Percentiles rank a stretch among this genome's conserved stretches.
These are phyloP conservation scores for Microdochium bolleyi DNA, from an alignment of 2,329 filamentous ascomycete species.

Conservation along the genomic window DNA sequence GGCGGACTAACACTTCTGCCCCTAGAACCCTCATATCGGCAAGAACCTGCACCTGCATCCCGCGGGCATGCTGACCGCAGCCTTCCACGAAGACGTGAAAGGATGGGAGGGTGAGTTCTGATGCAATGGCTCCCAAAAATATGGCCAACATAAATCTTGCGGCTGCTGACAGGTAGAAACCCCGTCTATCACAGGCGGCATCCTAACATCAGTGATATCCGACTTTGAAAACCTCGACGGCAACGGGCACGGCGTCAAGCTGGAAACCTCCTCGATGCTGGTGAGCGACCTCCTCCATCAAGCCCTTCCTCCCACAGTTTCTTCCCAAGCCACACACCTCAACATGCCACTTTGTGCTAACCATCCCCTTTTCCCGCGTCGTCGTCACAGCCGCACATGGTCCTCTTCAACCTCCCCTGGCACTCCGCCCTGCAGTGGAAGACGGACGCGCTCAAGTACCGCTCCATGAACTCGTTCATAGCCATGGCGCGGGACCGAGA, in stretches of 20 bases:
- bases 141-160: too few species aligned
- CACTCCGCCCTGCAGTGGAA: slow-evolving; percentile 63
- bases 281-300: slow-evolving; percentile 23
- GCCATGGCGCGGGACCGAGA: slow-evolving; percentile 69
- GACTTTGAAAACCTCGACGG: slow-evolving; percentile 77
- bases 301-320: background rate
- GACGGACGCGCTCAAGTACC: slow-evolving; percentile 58
- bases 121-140: background rate
- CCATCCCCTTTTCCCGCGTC: background rate
- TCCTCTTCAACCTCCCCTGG: slow-evolving; percentile 60
- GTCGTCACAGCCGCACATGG: slow-evolving; percentile 49
- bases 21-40: slow-evolving; percentile 70
- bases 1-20: background rate
- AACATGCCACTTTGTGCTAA: background rate
- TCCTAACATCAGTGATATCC: slow-evolving; percentile 70
- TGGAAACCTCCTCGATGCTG: slow-evolving; percentile 69
- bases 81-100: slow-evolving; percentile 63
- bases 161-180: too few species aligned
- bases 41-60: slow-evolving; percentile 78
- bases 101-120: slow-evolving; percentile 52
- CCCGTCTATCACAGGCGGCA: slow-evolving; percentile 46
- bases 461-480: slow-evolving; percentile 65
- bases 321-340: too few species aligned
- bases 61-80: slow-evolving; percentile 46
- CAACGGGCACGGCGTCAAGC: slow-evolving; percentile 72